Percentiles rank a stretch among this genome's conserved stretches.
Evolutionary conservation across 2,329 filamentous ascomycete species (phyloP).

Genomic region (Dothistroma pini): DNA sequence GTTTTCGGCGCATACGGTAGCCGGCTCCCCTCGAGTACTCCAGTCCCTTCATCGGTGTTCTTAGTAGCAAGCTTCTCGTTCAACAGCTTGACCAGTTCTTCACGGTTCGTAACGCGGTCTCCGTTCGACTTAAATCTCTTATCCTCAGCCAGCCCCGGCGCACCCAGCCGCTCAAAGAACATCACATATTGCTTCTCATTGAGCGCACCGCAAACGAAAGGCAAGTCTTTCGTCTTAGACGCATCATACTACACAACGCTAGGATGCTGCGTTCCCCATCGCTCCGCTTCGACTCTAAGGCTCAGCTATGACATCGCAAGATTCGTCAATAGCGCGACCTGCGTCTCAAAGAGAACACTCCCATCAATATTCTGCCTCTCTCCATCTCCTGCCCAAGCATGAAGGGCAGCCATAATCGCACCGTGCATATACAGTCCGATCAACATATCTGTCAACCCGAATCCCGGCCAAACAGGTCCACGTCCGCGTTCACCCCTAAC

Average conservation of each 20-base stretch:
- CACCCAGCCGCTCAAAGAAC: slow-evolving; percentile 30
- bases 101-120: slow-evolving; percentile 32
- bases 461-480: slow-evolving; percentile 41
- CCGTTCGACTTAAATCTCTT: slow-evolving; percentile 31
- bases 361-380: slow-evolving; percentile 44
- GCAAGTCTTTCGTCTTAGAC: slow-evolving; percentile 37
- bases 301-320: slow-evolving; percentile 42
- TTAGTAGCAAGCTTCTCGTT: slow-evolving; percentile 35
- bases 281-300: slow-evolving; percentile 39
- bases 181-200: slow-evolving; percentile 41
- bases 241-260: slow-evolving; percentile 48
- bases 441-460: slow-evolving; percentile 45
- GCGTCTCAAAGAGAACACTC: slow-evolving; percentile 47
- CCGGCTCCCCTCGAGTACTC: slow-evolving; percentile 41
- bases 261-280: slow-evolving; percentile 47
- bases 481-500: slow-evolving; percentile 43
- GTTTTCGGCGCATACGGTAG: slow-evolving; percentile 49
- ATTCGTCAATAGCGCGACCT: slow-evolving; percentile 43
- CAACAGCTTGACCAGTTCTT: slow-evolving; percentile 36
- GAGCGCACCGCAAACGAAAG: slow-evolving; percentile 25
- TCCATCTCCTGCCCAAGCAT: slow-evolving; percentile 38
- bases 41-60: slow-evolving; percentile 42
- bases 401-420: slow-evolving; percentile 43
- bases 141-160: slow-evolving; percentile 29
- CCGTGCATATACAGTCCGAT: slow-evolving; percentile 46